Conservation (phyloP, 352 stramenopile species). For the Pythium sp. region DNA sequence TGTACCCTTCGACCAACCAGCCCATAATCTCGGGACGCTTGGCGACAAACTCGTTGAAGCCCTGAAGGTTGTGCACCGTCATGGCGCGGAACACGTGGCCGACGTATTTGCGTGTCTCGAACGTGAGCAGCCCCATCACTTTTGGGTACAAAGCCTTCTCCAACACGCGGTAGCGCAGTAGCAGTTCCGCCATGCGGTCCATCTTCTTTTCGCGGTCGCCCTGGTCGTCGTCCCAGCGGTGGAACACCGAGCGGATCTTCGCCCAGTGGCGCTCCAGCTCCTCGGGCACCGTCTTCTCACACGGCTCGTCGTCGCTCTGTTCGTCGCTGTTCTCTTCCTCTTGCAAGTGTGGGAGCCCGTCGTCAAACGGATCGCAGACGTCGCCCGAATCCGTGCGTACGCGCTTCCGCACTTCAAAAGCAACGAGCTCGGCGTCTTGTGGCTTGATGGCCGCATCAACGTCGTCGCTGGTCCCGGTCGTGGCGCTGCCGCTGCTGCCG, state of each 20-base stretch:
- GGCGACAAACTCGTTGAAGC: constrained; percentile 58
- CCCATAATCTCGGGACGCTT: constrained; percentile 67
- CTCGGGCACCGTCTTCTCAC: constrained; percentile 63
- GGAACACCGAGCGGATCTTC: constrained; percentile 73
- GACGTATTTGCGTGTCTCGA: constrained; percentile 83
- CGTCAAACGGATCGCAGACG: constrained; percentile 17
- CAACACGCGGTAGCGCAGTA: constrained; percentile 68
- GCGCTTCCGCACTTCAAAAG: constrained; percentile 14
- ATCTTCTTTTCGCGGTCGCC: constrained; percentile 75
- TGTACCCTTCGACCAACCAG: constrained; percentile 74
- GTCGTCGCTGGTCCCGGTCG: constrained; percentile 6
- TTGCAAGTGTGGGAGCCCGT: constrained; percentile 21
- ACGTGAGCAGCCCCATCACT: constrained; percentile 67
- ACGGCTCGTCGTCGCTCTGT: constrained; percentile 49
- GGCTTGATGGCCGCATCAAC: constrained; percentile 4
- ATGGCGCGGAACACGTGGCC: constrained; percentile 74
- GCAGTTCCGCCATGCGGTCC: constrained; percentile 72
- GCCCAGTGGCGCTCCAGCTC: constrained; percentile 73
- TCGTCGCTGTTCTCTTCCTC: constrained; percentile 57
- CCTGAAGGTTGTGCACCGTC: constrained; percentile 64
- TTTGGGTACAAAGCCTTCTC: constrained; percentile 74
- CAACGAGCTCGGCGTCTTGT: constrained; percentile 2
- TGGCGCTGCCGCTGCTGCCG: constrained; percentile 1
- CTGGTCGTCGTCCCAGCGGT: constrained; percentile 72
- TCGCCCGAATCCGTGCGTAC: constrained; percentile 33